Evolutionary conservation across 1,139 yeast species (phyloP), one percentile per base, ranked within the genome.

Genomic region (Dujonia santamariae): DNA sequence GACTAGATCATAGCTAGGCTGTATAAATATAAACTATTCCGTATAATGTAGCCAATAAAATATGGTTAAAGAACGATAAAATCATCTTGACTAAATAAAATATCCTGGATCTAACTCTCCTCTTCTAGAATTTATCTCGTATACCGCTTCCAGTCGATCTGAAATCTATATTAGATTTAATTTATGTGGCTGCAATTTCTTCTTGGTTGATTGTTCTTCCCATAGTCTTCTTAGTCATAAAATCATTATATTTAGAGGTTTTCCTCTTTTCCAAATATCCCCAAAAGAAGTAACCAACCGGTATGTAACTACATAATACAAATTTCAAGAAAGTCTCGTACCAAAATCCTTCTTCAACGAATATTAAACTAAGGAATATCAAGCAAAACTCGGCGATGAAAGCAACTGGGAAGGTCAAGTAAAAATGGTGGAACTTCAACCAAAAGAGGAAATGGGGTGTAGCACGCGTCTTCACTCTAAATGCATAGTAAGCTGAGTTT

Each of bases 341-440:
- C 35, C 46, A 32, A 50, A 52, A 54, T 20, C 44, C 48, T n/a
- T 64, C 71, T 4, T 59, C 56, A 5, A 65, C 69, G 41, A 67
- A 67, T 25, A 64, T 69, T 34, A 77, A 57, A 37, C 78, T 67
- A 38, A 79, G 57, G 41, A 80, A 70, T 7, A 75, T 46, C 38
- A 78, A 53, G n/a, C 67, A 55, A 60, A 78, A 67, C 50, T 80
- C 86, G 28, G 79, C 63, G 1, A 61, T 42, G 16, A 69, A 51
- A 2, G 72, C 52, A 4, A 70, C 18, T 0, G 85, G 84, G 44
- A 68, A 63, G 11, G 72, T 54, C 4, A 75, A 16, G 39, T 61
- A 65, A 43, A 61, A 64, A 37, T 63, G 58, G 35, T 67, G 49
- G 42, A 61, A 67, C 48, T 72, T 67, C 24, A 68, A 45, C 60